Conservation (phyloP, 257 asterid genomes). For the Capsicum rhomboideum region DNA sequence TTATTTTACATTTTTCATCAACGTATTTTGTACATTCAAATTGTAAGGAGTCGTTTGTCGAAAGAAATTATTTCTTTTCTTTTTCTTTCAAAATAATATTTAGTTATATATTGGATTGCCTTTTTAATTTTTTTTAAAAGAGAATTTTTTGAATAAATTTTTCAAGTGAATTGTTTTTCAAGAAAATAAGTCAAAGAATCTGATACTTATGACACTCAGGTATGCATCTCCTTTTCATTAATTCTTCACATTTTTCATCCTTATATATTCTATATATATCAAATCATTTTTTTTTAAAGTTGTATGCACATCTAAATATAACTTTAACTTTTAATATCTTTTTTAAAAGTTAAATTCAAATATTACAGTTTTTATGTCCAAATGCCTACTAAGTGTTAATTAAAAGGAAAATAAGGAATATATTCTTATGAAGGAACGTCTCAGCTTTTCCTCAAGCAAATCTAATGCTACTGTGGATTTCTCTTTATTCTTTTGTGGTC, state of each 20-base stretch:
- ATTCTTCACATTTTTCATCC: neutral
- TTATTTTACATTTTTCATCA: neutral
- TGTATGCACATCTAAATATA: neutral
- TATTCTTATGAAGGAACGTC: neutral
- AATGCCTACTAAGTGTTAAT: neutral
- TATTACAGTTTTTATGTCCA: neutral
- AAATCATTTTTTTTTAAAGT: neutral
- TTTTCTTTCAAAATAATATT: neutral
- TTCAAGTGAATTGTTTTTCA: neutral
- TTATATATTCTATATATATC: neutral
- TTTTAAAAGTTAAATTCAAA: neutral
- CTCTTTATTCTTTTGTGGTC: conserved; percentile 1
- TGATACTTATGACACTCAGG: neutral
- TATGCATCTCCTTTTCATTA: neutral
- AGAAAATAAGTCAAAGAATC: neutral
- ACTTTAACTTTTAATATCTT: neutral
- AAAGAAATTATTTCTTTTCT: too few relatives aligned
- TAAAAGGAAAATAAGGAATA: neutral
- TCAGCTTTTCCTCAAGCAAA: neutral
- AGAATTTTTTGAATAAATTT: neutral
- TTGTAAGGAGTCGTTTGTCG: neutral
- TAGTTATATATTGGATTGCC: neutral
- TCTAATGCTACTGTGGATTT: neutral
- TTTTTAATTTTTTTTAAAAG: neutral
- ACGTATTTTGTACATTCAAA: neutral